Percentiles rank a stretch among this genome's conserved stretches.
Evolutionary conservation across 163 green algal genomes (phyloP).

Genomic region (Coccomyxa subellipsoidea): DNA sequence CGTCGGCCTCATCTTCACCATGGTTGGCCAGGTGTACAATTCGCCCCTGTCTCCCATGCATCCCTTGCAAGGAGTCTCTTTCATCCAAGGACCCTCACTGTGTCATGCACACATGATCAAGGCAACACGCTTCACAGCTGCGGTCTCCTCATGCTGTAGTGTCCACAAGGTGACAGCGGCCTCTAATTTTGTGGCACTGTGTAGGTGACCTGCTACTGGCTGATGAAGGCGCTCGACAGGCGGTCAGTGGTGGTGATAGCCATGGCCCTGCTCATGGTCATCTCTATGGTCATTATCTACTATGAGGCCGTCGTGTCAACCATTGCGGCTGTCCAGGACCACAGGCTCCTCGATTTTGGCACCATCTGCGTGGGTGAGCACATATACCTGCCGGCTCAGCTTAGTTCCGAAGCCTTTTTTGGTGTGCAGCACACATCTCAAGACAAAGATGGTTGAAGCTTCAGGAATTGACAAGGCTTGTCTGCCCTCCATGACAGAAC

Average conservation of each 20-base stretch:
- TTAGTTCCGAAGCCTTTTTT: too few relatives aligned
- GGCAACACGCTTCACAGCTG: too few relatives aligned
- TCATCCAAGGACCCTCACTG: too few relatives aligned
- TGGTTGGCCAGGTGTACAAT: constrained; percentile 39
- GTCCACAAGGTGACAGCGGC: too few relatives aligned
- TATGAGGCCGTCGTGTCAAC: constrained; percentile 29
- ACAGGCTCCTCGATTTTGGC: constrained; percentile 24
- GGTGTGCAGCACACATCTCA: too few relatives aligned
- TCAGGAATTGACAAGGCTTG: too few relatives aligned
- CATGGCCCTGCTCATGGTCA: constrained; percentile 49
- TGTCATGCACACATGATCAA: too few relatives aligned
- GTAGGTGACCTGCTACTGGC: constrained; percentile 34
- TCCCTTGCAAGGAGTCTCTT: too few relatives aligned
- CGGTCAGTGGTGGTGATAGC: constrained; percentile 49
- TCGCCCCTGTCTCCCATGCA: constrained; percentile 15
- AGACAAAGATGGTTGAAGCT: too few relatives aligned
- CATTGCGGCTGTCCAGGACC: background rate
- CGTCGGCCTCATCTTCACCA: constrained; percentile 46
- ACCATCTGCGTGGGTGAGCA: constrained; percentile 22
- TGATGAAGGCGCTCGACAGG: constrained; percentile 39
- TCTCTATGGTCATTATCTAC: constrained; percentile 36
- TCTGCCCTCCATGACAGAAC: too few relatives aligned
- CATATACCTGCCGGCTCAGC: background rate
- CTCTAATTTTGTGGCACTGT: too few relatives aligned
- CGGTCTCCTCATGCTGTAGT: too few relatives aligned